Conservation (phyloP, 768 basidiomycete species). For the Dendrothele bispora region DNA sequence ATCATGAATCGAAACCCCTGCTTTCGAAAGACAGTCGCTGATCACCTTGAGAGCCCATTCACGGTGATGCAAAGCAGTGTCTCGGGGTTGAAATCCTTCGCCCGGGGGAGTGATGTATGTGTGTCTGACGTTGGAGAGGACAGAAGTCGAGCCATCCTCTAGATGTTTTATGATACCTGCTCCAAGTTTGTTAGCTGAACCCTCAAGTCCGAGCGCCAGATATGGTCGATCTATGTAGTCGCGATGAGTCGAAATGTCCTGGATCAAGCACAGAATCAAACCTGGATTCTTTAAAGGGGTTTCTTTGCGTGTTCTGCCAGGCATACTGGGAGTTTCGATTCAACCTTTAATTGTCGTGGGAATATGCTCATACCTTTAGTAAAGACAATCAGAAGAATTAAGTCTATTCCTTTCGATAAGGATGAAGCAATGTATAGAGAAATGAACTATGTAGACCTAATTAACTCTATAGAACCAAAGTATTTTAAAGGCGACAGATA, state of each 20-base stretch:
- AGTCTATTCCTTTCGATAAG: no score
- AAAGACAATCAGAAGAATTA: no score
- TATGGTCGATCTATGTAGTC: constrained; percentile 54
- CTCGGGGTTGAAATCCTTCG: constrained; percentile 94
- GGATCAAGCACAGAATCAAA: constrained; percentile 2
- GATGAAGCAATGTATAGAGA: no score
- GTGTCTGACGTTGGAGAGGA: constrained; percentile 91
- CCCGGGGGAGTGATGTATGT: constrained; percentile 99
- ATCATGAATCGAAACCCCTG: constrained; percentile 69
- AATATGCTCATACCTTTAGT: no score
- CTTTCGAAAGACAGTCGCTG: constrained; percentile 68
- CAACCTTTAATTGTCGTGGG: no score
- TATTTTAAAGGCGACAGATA: constrained; percentile 11
- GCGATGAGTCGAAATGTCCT: background rate
- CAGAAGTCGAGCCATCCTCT: constrained; percentile 66
- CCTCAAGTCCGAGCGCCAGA: constrained; percentile 94
- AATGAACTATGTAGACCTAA: no score
- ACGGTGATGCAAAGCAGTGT: constrained; percentile 94
- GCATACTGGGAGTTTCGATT: constrained; percentile 12
- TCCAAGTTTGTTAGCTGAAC: constrained; percentile 97
- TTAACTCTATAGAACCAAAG: no score
- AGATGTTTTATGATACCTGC: constrained; percentile 88
- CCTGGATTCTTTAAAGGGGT: constrained; percentile 20
- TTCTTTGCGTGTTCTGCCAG: constrained; percentile 16
- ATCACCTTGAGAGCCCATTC: constrained; percentile 89